Evolutionary conservation across 2,329 filamentous ascomycete species (phyloP).

Genomic region (Aspergillus calidoustus): DNA sequence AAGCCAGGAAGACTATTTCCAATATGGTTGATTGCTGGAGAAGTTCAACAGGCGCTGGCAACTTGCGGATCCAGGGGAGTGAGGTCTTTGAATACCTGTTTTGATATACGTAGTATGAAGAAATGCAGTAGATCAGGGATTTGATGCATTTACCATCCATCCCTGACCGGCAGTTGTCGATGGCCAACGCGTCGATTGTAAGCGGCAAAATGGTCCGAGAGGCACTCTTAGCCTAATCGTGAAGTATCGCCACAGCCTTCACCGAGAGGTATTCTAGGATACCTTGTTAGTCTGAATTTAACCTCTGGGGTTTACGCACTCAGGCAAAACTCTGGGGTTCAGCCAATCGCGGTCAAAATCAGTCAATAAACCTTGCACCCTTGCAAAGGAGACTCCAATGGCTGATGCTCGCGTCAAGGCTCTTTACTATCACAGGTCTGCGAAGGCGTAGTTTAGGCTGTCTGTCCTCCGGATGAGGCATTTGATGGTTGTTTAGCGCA

Average conservation of each 20-base stretch:
- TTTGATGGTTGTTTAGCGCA: neutral
- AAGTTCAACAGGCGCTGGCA: neutral
- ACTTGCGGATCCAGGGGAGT: neutral
- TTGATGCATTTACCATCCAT: neutral
- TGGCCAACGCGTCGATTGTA: slow-evolving; percentile 14
- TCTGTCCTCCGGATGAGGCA: neutral
- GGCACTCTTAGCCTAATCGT: neutral
- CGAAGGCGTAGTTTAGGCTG: slow-evolving; percentile 5
- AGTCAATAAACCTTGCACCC: neutral
- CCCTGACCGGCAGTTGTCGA: slow-evolving; percentile 7
- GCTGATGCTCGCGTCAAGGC: slow-evolving; percentile 2
- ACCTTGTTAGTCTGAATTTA: neutral
- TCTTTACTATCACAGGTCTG: neutral
- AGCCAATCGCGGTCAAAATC: neutral
- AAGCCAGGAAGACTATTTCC: neutral
- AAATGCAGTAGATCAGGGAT: neutral
- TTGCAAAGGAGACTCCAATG: neutral
- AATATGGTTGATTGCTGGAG: neutral
- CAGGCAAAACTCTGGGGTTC: neutral
- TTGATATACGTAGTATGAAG: neutral
- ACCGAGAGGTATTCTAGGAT: neutral
- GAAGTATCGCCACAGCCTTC: neutral
- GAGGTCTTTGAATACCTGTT: neutral
- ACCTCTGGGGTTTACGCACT: neutral
- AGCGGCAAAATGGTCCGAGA: neutral